phyloP scores from a whole-genome alignment of 2,329 filamentous ascomycete species.

The Fusarium pilosicola region DNA sequence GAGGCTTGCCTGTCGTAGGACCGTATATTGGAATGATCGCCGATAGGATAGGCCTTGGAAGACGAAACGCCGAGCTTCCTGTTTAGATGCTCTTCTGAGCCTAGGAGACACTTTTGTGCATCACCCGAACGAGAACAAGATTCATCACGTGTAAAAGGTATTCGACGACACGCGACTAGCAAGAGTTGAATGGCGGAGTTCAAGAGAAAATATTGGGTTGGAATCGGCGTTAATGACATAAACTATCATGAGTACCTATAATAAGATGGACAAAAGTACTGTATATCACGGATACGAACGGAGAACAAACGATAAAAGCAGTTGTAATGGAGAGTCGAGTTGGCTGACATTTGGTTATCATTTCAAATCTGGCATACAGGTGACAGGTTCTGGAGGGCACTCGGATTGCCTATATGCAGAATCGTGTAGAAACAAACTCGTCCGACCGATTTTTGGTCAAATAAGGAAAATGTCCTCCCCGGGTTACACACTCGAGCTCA shows the following conservation, averaged over 20 bases:
- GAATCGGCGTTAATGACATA: conserved; percentile 40
- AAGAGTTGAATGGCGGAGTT: conserved; percentile 31
- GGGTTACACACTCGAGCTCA: conserved; percentile 32
- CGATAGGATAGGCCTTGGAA: conserved; percentile 74
- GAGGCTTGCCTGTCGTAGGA: conserved; percentile 84
- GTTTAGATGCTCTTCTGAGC: conserved; percentile 61
- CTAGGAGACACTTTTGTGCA: not conserved
- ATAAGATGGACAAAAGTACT: conserved; percentile 19
- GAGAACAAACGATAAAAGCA: conserved; percentile 14
- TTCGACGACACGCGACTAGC: conserved; percentile 19
- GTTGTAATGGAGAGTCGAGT: conserved; percentile 10
- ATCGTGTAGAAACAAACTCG: conserved; percentile 42
- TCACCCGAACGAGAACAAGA: not conserved
- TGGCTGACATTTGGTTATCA: not conserved
- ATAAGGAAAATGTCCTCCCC: conserved; percentile 39
- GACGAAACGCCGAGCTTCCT: conserved; percentile 80
- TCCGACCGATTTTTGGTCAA: conserved; percentile 36
- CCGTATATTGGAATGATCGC: conserved; percentile 82
- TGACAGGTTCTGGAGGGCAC: conserved; percentile 30
- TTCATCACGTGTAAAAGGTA: conserved; percentile 5
- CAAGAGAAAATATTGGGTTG: conserved; percentile 31
- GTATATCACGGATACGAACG: conserved; percentile 18
- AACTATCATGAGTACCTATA: conserved; percentile 10
- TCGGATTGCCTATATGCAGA: conserved; percentile 45
- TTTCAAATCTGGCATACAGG: not conserved